Evolutionary conservation across 83 land plant species (phyloP), one percentile per base, ranked within the genome.

Genomic region (Picea abies): DNA sequence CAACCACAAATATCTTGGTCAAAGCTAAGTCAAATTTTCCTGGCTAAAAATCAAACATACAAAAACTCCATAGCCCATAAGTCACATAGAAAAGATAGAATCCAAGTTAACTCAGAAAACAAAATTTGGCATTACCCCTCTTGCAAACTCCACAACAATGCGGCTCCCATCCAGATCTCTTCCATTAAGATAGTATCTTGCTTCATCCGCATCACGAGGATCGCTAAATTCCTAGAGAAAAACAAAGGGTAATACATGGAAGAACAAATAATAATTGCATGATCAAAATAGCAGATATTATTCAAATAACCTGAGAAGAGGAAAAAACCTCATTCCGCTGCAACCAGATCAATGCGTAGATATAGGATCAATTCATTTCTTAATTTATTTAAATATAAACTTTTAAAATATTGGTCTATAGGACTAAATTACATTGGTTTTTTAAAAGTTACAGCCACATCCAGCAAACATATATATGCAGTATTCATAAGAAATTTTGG

Each of bases 131-230:
- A 56, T 79, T 90, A 97, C 99, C 92, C 98, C 92, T 79, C 88
- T 90, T 1, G 99, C 96, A 91, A 93, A 90, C 82, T 97, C 99
- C 22, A 97, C 99, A 63, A 91, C 88, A 6, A 97, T 90, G 15
- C 99, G 93, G 78, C 93, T 93, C 76, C 99, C 99, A 83, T 90
- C 92, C 84, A 97, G 76, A 56, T 96, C 98, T 56, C 93, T 86
- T 4, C 99, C 99, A 87, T 97, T 89, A 70, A 95, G 83, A 85
- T 89, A 84, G 75, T 94, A 93, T 49, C 92, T 90, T 73, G 98
- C 99, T 86, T 97, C 99, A 84, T 97, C 99, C 4, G 98, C 98
- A 92, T 95, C 99, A 49, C 99, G 93, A 63, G 95, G 87, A 88
- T 97, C 98, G 79, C 94, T 91, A 70, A 97, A 95, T 82, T 97